phyloP scores from a whole-genome alignment of 2,329 filamentous ascomycete genomes.

The Nigrospora osmanthi region DNA sequence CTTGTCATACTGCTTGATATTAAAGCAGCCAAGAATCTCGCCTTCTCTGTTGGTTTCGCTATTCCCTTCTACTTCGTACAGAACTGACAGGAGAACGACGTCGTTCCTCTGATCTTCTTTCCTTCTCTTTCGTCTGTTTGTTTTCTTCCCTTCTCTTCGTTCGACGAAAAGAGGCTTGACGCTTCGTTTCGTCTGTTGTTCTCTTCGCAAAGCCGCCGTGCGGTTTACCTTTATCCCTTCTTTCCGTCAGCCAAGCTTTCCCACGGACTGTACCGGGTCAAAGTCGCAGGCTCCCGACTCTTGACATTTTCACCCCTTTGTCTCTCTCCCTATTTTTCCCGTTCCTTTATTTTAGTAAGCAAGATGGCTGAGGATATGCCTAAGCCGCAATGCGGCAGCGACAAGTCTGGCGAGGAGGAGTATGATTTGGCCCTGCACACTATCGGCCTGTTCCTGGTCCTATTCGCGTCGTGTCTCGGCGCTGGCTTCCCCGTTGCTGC shows the following conservation, averaged over 20 bases:
- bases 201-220: constrained; percentile 1
- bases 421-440: constrained; percentile 35
- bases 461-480: constrained; percentile 15
- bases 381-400: constrained; percentile 31
- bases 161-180: constrained; percentile 6
- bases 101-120: not conserved
- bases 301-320: not conserved
- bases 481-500: constrained; percentile 44
- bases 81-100: not conserved
- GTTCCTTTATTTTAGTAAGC: not conserved
- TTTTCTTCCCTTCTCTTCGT: constrained; percentile 7
- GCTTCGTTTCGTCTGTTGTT: constrained; percentile 8
- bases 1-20: too few species aligned
- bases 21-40: not conserved
- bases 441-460: constrained; percentile 30
- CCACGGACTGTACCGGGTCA: too few species aligned
- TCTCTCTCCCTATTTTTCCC: not conserved
- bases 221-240: not conserved
- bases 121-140: not conserved
- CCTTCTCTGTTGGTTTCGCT: not conserved
- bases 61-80: not conserved
- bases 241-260: too few species aligned
- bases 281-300: too few species aligned
- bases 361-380: constrained; percentile 18
- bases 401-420: constrained; percentile 22